phyloP scores from a whole-genome alignment of 129 eudicot genomes.

The Centella asiatica region DNA sequence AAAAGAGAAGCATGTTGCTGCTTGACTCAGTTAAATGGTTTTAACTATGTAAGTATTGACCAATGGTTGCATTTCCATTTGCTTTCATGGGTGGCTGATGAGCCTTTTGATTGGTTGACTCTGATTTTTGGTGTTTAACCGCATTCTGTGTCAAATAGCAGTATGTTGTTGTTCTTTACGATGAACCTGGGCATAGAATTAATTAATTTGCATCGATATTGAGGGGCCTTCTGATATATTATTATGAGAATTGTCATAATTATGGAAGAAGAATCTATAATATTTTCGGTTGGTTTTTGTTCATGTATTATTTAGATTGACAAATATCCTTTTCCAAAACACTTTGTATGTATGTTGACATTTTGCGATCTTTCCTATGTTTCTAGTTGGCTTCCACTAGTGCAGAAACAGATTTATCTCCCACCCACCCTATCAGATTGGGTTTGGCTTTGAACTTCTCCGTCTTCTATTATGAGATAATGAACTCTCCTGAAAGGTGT shows the following conservation, averaged over 20 bases:
- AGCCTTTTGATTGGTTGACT: not conserved
- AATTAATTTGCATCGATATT: too few relatives aligned
- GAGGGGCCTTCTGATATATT: too few relatives aligned
- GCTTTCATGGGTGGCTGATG: not conserved
- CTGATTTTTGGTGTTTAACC: not conserved
- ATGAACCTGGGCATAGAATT: too few relatives aligned
- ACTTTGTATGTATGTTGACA: not conserved
- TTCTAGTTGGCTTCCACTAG: constrained; percentile 39
- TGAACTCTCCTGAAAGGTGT: constrained; percentile 62
- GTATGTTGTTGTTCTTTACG: too few relatives aligned
- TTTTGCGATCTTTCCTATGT: not conserved
- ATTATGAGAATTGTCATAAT: too few relatives aligned
- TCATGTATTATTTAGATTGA: not conserved
- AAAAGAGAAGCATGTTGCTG: not conserved
- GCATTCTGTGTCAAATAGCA: not conserved
- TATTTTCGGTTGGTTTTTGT: too few relatives aligned
- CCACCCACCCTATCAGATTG: constrained; percentile 59
- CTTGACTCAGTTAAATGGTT: not conserved
- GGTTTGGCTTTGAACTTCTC: constrained; percentile 67
- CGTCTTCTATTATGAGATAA: constrained; percentile 55
- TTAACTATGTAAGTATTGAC: not conserved
- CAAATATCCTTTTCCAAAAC: not conserved
- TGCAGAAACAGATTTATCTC: constrained; percentile 50
- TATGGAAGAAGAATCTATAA: too few relatives aligned
- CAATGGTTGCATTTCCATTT: not conserved